Percentiles rank a stretch among this genome's conserved stretches.
Evolutionary conservation across 371 early-diverging fungal species (phyloP).

Genomic region (Mortierella sp.): DNA sequence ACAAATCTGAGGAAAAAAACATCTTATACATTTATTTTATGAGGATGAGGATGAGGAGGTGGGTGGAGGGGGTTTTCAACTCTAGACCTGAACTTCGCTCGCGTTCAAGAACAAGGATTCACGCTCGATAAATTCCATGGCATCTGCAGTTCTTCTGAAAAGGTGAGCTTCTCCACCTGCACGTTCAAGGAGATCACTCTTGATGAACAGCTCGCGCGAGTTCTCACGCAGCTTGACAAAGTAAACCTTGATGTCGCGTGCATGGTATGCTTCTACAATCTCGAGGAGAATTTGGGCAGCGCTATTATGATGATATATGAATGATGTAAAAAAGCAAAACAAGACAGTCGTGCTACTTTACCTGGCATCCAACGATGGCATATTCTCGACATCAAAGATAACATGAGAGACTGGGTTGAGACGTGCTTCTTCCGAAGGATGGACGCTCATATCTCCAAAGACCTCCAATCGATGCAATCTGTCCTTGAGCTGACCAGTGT

Average conservation of each 20-base stretch:
- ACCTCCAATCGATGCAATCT: constrained; percentile 90
- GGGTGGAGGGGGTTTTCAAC: neutral
- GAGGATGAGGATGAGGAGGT: too few relatives aligned
- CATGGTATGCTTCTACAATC: constrained; percentile 86
- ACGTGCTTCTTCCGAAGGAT: constrained; percentile 86
- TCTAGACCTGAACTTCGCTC: constrained; percentile 33
- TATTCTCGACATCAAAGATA: constrained; percentile 90
- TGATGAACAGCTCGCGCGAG: constrained; percentile 75
- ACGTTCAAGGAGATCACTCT: constrained; percentile 73
- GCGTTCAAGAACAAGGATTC: constrained; percentile 27
- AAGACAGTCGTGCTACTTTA: neutral
- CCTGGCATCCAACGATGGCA: constrained; percentile 92
- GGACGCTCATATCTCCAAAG: constrained; percentile 92
- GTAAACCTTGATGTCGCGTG: constrained; percentile 80
- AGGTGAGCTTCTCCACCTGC: constrained; percentile 76
- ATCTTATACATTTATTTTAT: neutral
- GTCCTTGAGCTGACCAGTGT: constrained; percentile 94
- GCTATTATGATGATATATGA: too few relatives aligned
- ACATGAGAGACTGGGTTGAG: constrained; percentile 75
- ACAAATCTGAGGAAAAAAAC: too few relatives aligned
- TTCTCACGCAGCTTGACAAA: constrained; percentile 85
- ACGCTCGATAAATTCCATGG: constrained; percentile 44
- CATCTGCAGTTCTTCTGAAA: constrained; percentile 53
- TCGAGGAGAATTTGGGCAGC: constrained; percentile 91
- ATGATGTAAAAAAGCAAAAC: neutral